Evolutionary conservation across 345 rosid genomes (phyloP).

Genomic region (Heritiera fomes): DNA sequence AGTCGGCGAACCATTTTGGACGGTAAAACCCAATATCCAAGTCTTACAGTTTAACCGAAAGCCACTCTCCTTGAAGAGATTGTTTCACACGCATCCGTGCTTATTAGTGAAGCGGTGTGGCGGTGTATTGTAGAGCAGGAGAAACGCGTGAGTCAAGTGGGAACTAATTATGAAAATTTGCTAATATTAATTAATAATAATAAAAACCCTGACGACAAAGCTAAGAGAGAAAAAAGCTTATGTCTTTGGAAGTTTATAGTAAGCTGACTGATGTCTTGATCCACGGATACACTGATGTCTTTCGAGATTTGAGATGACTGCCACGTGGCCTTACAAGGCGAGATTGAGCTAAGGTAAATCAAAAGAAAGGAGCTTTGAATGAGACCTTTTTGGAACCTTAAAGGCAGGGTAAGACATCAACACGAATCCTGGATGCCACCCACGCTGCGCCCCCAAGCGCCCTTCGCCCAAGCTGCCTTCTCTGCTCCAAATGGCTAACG

Average conservation of each 20-base stretch:
- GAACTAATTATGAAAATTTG: neutral
- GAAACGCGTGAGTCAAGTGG: neutral
- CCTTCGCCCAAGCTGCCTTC: neutral
- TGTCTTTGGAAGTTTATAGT: constrained; percentile 19
- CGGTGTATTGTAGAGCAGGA: neutral
- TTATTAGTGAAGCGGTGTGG: neutral
- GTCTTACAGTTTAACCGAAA: neutral
- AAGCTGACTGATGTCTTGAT: constrained; percentile 6
- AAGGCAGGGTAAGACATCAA: constrained; percentile 24
- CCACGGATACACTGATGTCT: neutral
- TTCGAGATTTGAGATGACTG: constrained; percentile 17
- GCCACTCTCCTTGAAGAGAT: neutral
- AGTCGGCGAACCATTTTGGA: neutral
- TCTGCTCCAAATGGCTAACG: neutral
- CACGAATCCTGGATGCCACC: constrained; percentile 32
- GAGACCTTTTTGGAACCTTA: neutral
- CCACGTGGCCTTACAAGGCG: constrained; percentile 28
- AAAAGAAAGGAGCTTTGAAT: neutral
- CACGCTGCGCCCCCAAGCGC: constrained; percentile 16
- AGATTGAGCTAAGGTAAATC: neutral
- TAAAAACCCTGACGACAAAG: neutral
- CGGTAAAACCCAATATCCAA: neutral
- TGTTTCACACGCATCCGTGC: neutral
- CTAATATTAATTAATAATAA: no score
- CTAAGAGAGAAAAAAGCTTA: neutral